phyloP scores from a whole-genome alignment of 306 rosid species.

The Rosa multiflora region DNA sequence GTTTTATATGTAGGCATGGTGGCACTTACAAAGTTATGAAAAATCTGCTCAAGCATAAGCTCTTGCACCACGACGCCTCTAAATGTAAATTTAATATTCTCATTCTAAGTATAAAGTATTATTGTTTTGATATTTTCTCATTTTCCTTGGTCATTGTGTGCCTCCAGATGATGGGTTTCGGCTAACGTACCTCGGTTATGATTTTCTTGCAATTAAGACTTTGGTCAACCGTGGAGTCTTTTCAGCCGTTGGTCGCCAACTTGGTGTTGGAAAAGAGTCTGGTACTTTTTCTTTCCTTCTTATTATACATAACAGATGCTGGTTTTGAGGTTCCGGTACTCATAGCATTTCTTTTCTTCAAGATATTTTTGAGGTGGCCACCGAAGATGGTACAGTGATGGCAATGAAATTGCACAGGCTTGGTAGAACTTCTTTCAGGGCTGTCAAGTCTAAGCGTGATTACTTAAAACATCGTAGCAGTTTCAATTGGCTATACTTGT shows the following conservation, averaged over 20 bases:
- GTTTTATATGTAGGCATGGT: slow-evolving; percentile 63
- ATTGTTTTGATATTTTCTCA: background rate
- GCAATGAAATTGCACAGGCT: slow-evolving; percentile 91
- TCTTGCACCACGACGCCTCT: slow-evolving; percentile 88
- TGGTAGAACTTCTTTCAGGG: slow-evolving; percentile 90
- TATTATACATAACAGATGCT: background rate
- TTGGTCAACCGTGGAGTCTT: slow-evolving; percentile 88
- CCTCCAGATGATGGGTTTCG: slow-evolving; percentile 88
- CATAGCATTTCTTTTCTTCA: slow-evolving; percentile 20
- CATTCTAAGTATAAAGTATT: background rate
- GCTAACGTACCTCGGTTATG: slow-evolving; percentile 93
- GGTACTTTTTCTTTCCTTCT: slow-evolving; percentile 39
- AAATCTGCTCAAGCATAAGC: slow-evolving; percentile 78
- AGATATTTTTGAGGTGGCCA: slow-evolving; percentile 95
- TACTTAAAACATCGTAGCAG: slow-evolving; percentile 83
- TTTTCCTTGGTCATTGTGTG: slow-evolving; percentile 18
- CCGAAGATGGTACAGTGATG: slow-evolving; percentile 79
- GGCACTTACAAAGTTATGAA: slow-evolving; percentile 87
- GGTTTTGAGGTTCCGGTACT: background rate
- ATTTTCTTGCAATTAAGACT: slow-evolving; percentile 93
- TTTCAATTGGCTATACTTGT: slow-evolving; percentile 88
- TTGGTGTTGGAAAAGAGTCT: slow-evolving; percentile 97
- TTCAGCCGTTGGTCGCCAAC: slow-evolving; percentile 83
- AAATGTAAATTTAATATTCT: slow-evolving; percentile 54
- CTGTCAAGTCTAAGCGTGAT: slow-evolving; percentile 95